Percentiles rank a stretch among this genome's conserved stretches.
Evolutionary conservation across 371 early-diverging fungal genomes (phyloP).

Genomic region (Catenaria anguillulae): DNA sequence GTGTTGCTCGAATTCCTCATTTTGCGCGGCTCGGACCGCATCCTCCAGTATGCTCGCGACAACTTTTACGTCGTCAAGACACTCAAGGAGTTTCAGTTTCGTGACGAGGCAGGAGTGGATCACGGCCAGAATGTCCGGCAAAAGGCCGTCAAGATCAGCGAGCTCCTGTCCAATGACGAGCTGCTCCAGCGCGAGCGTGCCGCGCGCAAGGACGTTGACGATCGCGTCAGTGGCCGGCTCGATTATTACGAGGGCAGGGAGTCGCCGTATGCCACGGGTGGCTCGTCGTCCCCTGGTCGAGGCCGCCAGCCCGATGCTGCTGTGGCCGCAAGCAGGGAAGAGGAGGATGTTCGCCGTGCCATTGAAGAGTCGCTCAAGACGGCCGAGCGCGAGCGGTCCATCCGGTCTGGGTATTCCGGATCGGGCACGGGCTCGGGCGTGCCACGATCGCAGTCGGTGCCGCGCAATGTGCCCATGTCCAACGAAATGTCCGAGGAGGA

Average conservation of each 20-base stretch:
- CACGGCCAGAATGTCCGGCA: slow-evolving; percentile 53
- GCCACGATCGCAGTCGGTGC: background rate
- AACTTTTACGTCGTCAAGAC: slow-evolving; percentile 88
- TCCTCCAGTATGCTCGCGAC: slow-evolving; percentile 71
- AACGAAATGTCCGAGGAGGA: slow-evolving; percentile 5
- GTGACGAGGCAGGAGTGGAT: slow-evolving; percentile 45
- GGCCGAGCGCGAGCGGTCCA: slow-evolving; percentile 37
- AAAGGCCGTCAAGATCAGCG: slow-evolving; percentile 80
- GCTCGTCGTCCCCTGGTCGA: slow-evolving; percentile 10
- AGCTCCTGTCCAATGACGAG: slow-evolving; percentile 57
- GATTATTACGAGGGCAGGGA: background rate
- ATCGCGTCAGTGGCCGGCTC: slow-evolving; percentile 33
- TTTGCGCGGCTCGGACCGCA: slow-evolving; percentile 69
- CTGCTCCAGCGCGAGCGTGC: slow-evolving; percentile 28
- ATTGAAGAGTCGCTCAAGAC: slow-evolving; percentile 28
- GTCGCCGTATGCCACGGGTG: slow-evolving; percentile 14
- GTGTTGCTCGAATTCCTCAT: slow-evolving; percentile 55
- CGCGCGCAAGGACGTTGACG: slow-evolving; percentile 42
- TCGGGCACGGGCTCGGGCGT: background rate
- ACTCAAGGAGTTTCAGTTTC: slow-evolving; percentile 82
- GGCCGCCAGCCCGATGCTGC: slow-evolving; percentile 7
- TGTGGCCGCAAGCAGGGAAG: slow-evolving; percentile 18
- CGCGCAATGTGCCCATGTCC: background rate
- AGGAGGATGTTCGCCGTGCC: slow-evolving; percentile 29
- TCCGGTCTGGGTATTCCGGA: slow-evolving; percentile 11